Evolutionary conservation across 768 basidiomycete genomes (phyloP).

Genomic region (Agaricus bisporus): DNA sequence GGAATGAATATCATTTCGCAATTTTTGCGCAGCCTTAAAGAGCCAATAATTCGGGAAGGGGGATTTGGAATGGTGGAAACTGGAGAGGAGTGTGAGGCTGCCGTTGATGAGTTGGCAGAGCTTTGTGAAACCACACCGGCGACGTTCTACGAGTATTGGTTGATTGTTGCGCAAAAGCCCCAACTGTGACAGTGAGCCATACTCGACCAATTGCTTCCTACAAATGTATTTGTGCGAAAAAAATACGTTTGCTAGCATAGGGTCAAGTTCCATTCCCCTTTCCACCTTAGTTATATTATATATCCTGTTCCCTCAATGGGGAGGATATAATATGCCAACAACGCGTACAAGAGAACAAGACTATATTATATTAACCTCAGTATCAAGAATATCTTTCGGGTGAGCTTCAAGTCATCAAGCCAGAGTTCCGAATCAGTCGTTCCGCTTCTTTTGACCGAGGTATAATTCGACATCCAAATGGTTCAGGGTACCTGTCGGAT

Average conservation of each 20-base stretch:
- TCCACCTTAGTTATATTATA: too few species aligned
- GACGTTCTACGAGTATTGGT: background rate
- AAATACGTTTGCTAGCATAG: too few species aligned
- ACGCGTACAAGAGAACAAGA: too few species aligned
- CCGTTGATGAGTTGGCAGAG: conserved; percentile 2
- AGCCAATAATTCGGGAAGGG: conserved; percentile 4
- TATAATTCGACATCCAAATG: background rate
- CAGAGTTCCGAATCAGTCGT: background rate
- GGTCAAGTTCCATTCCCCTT: too few species aligned
- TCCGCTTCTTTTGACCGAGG: background rate
- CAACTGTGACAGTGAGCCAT: too few species aligned
- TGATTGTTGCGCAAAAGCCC: background rate
- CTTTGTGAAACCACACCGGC: background rate
- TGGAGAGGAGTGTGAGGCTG: conserved; percentile 9
- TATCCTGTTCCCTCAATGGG: too few species aligned
- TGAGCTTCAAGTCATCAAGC: background rate
- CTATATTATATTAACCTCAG: too few species aligned
- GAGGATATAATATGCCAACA: too few species aligned
- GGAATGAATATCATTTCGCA: background rate
- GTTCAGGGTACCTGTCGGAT: background rate
- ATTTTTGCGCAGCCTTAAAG: background rate
- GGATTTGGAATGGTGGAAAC: conserved; percentile 5
- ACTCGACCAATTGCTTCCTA: too few species aligned
- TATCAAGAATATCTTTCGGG: too few species aligned
- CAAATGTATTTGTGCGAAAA: too few species aligned